Conservation (phyloP, 139 green algal genomes). For the Chlamydomonas schloesseri region DNA sequence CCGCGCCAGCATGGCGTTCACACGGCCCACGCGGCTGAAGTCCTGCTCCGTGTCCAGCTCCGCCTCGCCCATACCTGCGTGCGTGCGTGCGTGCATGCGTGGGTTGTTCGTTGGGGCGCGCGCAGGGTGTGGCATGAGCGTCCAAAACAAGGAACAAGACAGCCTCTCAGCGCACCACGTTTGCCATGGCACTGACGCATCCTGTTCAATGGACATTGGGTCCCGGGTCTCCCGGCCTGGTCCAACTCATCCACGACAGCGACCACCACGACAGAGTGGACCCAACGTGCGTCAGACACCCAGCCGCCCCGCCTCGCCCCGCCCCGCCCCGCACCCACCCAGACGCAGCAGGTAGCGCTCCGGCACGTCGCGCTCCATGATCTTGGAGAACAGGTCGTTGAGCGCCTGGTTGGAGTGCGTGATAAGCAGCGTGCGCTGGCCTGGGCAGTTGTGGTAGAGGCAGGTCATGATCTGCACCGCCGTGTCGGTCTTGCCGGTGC, state of each 20-base stretch:
- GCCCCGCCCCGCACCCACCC: constrained; percentile 62
- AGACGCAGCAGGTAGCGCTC: constrained; percentile 95
- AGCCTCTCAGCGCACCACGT: too few relatives aligned
- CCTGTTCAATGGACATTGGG: too few relatives aligned
- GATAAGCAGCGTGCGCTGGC: constrained; percentile 94
- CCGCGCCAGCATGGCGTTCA: constrained; percentile 96
- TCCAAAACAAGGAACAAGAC: not conserved
- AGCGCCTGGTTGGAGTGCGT: constrained; percentile 98
- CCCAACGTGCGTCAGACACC: too few relatives aligned
- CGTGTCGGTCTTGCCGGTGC: constrained; percentile 98
- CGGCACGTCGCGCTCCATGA: constrained; percentile 86
- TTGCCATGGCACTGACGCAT: too few relatives aligned
- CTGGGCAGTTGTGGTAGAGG: constrained; percentile 96
- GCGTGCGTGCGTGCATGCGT: too few relatives aligned
- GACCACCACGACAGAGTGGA: too few relatives aligned
- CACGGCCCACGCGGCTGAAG: constrained; percentile 89
- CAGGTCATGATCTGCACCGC: constrained; percentile 94
- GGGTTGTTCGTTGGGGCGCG: too few relatives aligned
- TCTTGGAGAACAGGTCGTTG: constrained; percentile 97
- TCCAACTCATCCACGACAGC: too few relatives aligned
- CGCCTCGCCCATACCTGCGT: constrained; percentile 87
- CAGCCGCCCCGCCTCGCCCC: too few relatives aligned
- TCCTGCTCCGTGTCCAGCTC: constrained; percentile 92
- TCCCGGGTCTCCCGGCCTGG: too few relatives aligned
- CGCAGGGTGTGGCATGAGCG: not conserved